Percentiles rank a stretch among this genome's conserved stretches.
These are phyloP conservation scores for Colletotrichum melonis DNA, from an alignment of 2,329 filamentous ascomycete genomes.

Conservation along the genomic window DNA sequence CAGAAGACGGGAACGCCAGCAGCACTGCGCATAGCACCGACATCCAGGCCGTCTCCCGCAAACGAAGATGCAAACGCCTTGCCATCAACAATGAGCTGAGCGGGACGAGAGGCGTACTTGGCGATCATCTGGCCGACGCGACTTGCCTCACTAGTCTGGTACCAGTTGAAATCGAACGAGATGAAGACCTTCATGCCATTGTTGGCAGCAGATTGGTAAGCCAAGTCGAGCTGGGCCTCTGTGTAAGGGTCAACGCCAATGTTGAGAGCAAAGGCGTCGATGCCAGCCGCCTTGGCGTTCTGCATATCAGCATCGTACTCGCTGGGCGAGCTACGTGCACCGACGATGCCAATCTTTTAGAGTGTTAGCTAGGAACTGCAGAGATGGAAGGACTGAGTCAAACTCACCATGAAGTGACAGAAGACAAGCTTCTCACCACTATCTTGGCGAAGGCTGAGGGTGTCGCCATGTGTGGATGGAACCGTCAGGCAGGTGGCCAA, in stretches of 20 bases:
- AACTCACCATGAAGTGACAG: neutral
- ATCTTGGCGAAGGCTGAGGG: neutral
- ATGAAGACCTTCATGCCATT: conserved; percentile 65
- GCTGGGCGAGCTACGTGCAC: neutral
- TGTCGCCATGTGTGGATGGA: neutral
- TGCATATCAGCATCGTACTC: neutral
- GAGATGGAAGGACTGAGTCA: neutral
- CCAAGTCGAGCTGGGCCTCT: conserved; percentile 58
- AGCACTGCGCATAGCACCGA: conserved; percentile 52
- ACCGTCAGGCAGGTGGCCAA: neutral
- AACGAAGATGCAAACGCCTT: conserved; percentile 64
- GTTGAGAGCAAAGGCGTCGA: conserved; percentile 63
- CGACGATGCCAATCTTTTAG: neutral
- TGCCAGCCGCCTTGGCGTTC: conserved; percentile 21
- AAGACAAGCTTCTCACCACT: neutral
- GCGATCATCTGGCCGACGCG: conserved; percentile 38
- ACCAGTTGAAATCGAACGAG: conserved; percentile 47
- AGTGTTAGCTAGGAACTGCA: neutral
- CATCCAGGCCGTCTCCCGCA: conserved; percentile 58
- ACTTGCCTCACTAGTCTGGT: neutral
- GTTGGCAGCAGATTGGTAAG: conserved; percentile 60
- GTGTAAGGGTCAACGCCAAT: conserved; percentile 58
- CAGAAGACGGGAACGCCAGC: conserved; percentile 58
- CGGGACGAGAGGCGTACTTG: conserved; percentile 59
- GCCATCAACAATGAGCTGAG: conserved; percentile 51